These are phyloP conservation scores for Cutaneotrichosporon mucoides DNA, from an alignment of 1,284 basidiomycete genomes.

Conservation along the genomic window DNA sequence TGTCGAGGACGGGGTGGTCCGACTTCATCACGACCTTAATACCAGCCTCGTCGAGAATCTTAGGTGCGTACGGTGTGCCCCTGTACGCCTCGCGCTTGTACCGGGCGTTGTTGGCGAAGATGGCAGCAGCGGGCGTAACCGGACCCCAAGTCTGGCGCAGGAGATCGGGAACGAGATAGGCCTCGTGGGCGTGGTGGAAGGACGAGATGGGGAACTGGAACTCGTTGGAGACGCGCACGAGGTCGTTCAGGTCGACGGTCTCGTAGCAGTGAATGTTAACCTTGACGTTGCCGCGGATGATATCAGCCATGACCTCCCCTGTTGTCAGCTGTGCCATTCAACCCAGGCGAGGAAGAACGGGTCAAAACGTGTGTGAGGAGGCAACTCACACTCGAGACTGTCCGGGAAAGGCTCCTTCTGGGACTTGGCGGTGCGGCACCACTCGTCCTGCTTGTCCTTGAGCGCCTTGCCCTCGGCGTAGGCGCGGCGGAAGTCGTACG, in stretches of 20 bases:
- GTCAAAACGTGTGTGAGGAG: background rate
- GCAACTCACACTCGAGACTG: slow-evolving; percentile 58
- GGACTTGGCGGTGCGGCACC: slow-evolving; percentile 56
- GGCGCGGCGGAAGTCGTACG: slow-evolving; percentile 57
- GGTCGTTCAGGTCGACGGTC: slow-evolving; percentile 66
- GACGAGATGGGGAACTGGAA: slow-evolving; percentile 52
- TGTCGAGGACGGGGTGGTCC: slow-evolving; percentile 65
- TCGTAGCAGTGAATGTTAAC: slow-evolving; percentile 77
- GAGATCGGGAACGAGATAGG: slow-evolving; percentile 72
- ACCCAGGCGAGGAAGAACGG: no score
- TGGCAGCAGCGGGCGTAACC: slow-evolving; percentile 62
- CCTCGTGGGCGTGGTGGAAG: slow-evolving; percentile 60
- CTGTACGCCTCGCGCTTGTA: slow-evolving; percentile 84
- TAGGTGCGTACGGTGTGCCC: slow-evolving; percentile 77
- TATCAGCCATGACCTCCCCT: slow-evolving; percentile 75
- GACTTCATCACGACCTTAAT: slow-evolving; percentile 65
- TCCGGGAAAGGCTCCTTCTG: slow-evolving; percentile 62
- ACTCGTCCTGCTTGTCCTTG: slow-evolving; percentile 66
- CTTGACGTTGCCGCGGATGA: slow-evolving; percentile 63
- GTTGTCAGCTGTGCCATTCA: background rate
- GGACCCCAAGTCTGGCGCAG: slow-evolving; percentile 48
- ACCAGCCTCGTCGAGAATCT: slow-evolving; percentile 69
- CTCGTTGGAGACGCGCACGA: slow-evolving; percentile 65
- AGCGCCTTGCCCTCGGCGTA: slow-evolving; percentile 72
- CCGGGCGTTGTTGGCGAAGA: slow-evolving; percentile 61